Percentiles rank a stretch among this genome's conserved stretches.
Evolutionary conservation across 2,329 filamentous ascomycete species (phyloP).

Genomic region (Botryotinia convoluta): DNA sequence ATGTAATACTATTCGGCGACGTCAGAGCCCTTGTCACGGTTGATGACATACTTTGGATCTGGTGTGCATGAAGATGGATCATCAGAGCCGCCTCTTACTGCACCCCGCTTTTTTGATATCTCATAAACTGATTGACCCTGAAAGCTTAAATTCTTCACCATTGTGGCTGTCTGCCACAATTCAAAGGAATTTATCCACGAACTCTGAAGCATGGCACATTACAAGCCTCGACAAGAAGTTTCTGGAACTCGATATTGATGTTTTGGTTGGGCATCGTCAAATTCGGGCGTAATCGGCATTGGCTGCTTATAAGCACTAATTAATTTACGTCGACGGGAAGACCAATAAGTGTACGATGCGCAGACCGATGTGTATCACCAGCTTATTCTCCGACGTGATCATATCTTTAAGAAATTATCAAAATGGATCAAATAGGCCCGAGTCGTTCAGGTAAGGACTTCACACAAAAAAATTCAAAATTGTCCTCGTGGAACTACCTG

Average conservation of each 20-base stretch:
- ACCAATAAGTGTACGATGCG: neutral
- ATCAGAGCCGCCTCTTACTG: conserved; percentile 11
- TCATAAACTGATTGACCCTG: conserved; percentile 4
- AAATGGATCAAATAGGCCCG: neutral
- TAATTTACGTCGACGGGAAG: neutral
- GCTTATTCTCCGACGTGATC: neutral
- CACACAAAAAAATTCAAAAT: neutral
- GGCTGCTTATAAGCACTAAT: neutral
- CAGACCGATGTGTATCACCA: neutral
- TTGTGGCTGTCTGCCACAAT: conserved; percentile 10
- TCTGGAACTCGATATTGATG: neutral
- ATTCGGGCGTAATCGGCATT: neutral
- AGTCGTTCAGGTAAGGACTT: neutral
- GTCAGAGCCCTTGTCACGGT: neutral
- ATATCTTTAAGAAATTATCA: neutral
- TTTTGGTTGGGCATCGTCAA: neutral
- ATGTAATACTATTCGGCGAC: conserved; percentile 15
- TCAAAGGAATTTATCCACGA: neutral
- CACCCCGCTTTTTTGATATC: conserved; percentile 3
- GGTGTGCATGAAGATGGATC: conserved; percentile 14
- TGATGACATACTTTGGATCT: conserved; percentile 8
- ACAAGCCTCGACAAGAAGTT: neutral
- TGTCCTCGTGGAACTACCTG: neutral
- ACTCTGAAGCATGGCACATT: neutral
- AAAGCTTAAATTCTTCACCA: neutral